Evolutionary conservation across 192 early-diverging fungal species (phyloP).

Genomic region (Linderina pennispora): DNA sequence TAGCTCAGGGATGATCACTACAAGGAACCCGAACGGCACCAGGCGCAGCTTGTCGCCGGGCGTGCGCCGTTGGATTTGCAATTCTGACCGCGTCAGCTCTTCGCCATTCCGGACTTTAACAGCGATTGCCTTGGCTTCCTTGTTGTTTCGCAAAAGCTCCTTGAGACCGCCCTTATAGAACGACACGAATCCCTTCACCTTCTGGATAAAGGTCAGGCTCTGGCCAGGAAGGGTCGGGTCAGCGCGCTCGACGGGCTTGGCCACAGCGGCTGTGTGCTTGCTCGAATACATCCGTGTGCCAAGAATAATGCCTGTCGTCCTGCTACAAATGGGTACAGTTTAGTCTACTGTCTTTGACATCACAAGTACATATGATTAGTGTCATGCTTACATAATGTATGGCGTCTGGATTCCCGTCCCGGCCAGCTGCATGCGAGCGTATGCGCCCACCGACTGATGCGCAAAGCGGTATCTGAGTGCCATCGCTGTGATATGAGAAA

Average conservation of each 20-base stretch:
- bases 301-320: too few relatives aligned
- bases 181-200: constrained; percentile 22
- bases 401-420: too few relatives aligned
- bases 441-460: too few relatives aligned
- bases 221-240: constrained; percentile 39
- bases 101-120: constrained; percentile 6
- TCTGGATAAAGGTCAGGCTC: constrained; percentile 19
- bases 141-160: constrained; percentile 23
- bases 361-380: too few relatives aligned
- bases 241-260: constrained; percentile 1
- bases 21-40: constrained; percentile 34
- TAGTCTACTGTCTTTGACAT: too few relatives aligned
- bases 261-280: too few relatives aligned
- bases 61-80: constrained; percentile 21
- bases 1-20: constrained; percentile 25
- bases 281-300: too few relatives aligned
- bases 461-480: too few relatives aligned
- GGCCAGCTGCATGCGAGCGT: too few relatives aligned
- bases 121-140: constrained; percentile 4
- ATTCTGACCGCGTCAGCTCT: constrained; percentile 16
- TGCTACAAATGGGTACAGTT: too few relatives aligned
- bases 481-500: too few relatives aligned
- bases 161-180: constrained; percentile 39
- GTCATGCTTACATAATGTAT: too few relatives aligned
- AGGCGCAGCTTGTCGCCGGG: constrained; percentile 24